Percentiles rank a stretch among this genome's conserved stretches.
Conservation (phyloP, 805 yeast genomes). For the Cyberlindnera mrakii region DNA sequence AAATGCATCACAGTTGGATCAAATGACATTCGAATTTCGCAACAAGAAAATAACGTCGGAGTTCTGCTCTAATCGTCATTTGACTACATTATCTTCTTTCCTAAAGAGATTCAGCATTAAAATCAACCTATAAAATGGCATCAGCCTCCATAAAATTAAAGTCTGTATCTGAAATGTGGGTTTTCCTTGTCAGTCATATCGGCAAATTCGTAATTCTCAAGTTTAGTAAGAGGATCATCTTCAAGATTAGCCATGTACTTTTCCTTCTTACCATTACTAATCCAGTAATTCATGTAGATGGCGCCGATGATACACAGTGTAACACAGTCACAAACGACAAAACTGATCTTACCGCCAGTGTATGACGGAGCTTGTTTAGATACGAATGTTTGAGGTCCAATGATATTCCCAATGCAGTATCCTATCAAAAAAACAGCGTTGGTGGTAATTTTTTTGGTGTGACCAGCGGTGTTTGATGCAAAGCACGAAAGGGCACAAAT, state of each 20-base stretch:
- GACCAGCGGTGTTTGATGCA: slow-evolving; percentile 20
- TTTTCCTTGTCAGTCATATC: slow-evolving; percentile 35
- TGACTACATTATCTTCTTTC: too few relatives aligned
- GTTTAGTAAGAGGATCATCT: slow-evolving; percentile 1
- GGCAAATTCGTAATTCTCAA: slow-evolving; percentile 23
- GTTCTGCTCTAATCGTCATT: too few relatives aligned
- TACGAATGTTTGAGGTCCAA: slow-evolving; percentile 69
- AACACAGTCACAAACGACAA: slow-evolving; percentile 4
- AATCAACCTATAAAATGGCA: too few relatives aligned
- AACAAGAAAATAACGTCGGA: too few relatives aligned
- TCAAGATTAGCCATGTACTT: not conserved
- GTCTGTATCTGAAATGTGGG: slow-evolving; percentile 28
- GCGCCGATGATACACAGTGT: slow-evolving; percentile 2
- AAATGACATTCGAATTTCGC: too few relatives aligned
- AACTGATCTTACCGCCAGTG: slow-evolving; percentile 11
- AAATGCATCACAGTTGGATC: too few relatives aligned
- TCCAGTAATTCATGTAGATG: slow-evolving; percentile 3
- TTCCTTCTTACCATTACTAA: slow-evolving; percentile 3
- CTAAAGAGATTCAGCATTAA: too few relatives aligned
- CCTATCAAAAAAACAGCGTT: slow-evolving; percentile 12
- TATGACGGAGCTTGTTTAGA: slow-evolving; percentile 53
- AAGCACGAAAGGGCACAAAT: slow-evolving; percentile 6
- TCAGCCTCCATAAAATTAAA: not conserved
- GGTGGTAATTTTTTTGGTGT: too few relatives aligned
- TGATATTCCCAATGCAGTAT: slow-evolving; percentile 27